Percentiles rank a stretch among this genome's conserved stretches.
Evolutionary conservation across 2,329 filamentous ascomycete species (phyloP).

Genomic region (Tolypocladium guangdongense): DNA sequence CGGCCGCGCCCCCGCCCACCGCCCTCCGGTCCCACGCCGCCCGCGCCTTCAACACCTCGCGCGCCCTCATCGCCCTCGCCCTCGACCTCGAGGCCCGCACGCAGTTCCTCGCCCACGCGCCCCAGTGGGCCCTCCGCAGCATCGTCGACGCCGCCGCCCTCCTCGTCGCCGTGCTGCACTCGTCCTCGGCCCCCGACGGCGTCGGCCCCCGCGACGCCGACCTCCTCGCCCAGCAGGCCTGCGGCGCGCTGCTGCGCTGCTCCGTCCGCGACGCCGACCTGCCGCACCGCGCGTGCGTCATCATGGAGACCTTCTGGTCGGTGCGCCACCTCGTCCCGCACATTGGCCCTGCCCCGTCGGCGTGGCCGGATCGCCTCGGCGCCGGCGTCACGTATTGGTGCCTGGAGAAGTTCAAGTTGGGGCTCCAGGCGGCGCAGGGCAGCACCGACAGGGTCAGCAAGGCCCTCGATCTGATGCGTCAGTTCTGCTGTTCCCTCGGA

Average conservation of each 20-base stretch:
- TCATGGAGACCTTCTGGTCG: conserved; percentile 39
- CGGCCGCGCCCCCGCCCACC: conserved; percentile 22
- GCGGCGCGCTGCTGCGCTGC: conserved; percentile 28
- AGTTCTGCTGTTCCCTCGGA: conserved; percentile 2
- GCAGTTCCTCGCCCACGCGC: conserved; percentile 33
- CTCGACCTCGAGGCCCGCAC: conserved; percentile 29
- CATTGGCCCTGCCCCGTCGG: conserved; percentile 28
- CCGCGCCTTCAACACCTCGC: conserved; percentile 36
- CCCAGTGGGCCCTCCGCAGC: conserved; percentile 38
- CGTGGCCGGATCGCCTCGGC: conserved; percentile 33
- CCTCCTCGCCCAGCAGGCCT: conserved; percentile 17
- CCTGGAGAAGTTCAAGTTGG: conserved; percentile 33
- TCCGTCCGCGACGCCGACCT: conserved; percentile 39
- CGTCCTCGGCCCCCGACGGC: conserved; percentile 19
- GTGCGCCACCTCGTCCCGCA: conserved; percentile 25
- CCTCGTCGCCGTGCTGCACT: conserved; percentile 33
- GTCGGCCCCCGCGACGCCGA: conserved; percentile 15
- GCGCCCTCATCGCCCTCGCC: conserved; percentile 30
- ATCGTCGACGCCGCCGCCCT: conserved; percentile 34
- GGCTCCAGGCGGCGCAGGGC: conserved; percentile 26
- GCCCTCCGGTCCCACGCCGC: conserved; percentile 32
- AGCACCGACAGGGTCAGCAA: conserved; percentile 18
- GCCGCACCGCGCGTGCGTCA: conserved; percentile 29
- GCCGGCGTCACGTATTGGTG: conserved; percentile 40
- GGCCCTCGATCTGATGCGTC: conserved; percentile 19